phyloP scores from a whole-genome alignment of 352 stramenopile species.

The Pythium sp. region DNA sequence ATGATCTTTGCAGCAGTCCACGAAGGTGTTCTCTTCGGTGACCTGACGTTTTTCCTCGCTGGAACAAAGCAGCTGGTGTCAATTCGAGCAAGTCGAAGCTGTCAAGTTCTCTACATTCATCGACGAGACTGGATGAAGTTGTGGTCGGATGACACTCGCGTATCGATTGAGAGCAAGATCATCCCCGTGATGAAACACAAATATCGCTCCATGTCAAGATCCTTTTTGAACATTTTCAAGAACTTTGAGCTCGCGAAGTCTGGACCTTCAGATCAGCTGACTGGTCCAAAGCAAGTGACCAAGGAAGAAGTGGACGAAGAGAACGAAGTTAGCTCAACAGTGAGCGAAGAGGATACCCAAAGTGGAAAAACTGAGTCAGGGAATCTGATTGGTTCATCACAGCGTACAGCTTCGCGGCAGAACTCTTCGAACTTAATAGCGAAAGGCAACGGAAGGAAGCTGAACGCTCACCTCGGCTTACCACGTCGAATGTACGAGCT shows the following conservation, averaged over 20 bases:
- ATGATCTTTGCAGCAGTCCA: constrained; percentile 23
- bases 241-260: constrained; percentile 26
- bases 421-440: neutral
- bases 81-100: constrained; percentile 20
- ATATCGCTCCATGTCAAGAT: constrained; percentile 13
- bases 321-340: neutral
- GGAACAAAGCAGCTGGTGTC: constrained; percentile 19
- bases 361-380: neutral
- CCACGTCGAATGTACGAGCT: neutral
- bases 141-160: constrained; percentile 17
- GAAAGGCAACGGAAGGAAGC: constrained; percentile 4
- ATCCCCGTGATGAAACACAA: constrained; percentile 22
- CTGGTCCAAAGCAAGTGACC: neutral
- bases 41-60: constrained; percentile 25
- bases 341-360: neutral
- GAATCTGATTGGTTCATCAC: neutral
- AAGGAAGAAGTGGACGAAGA: neutral
- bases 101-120: constrained; percentile 19
- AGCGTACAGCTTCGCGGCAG: neutral
- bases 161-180: constrained; percentile 24
- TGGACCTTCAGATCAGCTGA: neutral
- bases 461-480: constrained; percentile 10
- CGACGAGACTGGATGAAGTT: constrained; percentile 18
- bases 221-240: constrained; percentile 28
- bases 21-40: constrained; percentile 23